These are phyloP conservation scores for Phialocephala sp. DNA, from an alignment of 2,329 filamentous ascomycete genomes.

Conservation along the genomic window DNA sequence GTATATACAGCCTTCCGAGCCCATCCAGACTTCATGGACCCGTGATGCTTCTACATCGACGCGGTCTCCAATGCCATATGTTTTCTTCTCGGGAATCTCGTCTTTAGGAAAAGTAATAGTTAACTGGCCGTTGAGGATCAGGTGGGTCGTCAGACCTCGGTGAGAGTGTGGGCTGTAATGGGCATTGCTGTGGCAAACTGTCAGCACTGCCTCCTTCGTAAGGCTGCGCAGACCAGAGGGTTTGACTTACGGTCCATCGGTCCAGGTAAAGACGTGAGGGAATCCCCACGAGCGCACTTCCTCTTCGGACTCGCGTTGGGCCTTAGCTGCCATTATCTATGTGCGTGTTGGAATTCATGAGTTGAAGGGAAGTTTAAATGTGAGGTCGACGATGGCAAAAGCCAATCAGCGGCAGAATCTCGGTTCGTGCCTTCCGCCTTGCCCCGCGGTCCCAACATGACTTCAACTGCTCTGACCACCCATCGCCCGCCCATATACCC, in stretches of 20 bases:
- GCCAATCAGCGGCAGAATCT: conserved; percentile 6
- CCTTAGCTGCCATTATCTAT: conserved; percentile 41
- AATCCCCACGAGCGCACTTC: conserved; percentile 75
- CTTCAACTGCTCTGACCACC: background rate
- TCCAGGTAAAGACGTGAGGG: conserved; percentile 72
- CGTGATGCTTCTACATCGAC: conserved; percentile 69
- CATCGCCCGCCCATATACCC: background rate
- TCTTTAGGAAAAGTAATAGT: conserved; percentile 72
- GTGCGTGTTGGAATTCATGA: background rate
- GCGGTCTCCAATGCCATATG: conserved; percentile 63
- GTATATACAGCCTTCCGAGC: conserved; percentile 69
- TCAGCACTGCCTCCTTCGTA: conserved; percentile 28
- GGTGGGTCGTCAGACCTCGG: conserved; percentile 67
- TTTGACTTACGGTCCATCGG: conserved; percentile 66
- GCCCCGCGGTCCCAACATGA: conserved; percentile 4
- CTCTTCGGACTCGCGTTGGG: conserved; percentile 57
- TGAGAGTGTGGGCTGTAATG: conserved; percentile 74
- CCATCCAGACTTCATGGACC: conserved; percentile 74
- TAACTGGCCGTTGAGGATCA: conserved; percentile 68
- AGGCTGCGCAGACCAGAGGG: conserved; percentile 16
- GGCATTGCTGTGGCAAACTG: conserved; percentile 56
- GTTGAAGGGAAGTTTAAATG: background rate
- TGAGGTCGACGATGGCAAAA: background rate
- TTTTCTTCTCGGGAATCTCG: conserved; percentile 57
- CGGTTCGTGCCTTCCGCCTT: background rate